These are phyloP conservation scores for Moniliophthora roreri DNA, from an alignment of 1,284 basidiomycete genomes.

Conservation along the genomic window DNA sequence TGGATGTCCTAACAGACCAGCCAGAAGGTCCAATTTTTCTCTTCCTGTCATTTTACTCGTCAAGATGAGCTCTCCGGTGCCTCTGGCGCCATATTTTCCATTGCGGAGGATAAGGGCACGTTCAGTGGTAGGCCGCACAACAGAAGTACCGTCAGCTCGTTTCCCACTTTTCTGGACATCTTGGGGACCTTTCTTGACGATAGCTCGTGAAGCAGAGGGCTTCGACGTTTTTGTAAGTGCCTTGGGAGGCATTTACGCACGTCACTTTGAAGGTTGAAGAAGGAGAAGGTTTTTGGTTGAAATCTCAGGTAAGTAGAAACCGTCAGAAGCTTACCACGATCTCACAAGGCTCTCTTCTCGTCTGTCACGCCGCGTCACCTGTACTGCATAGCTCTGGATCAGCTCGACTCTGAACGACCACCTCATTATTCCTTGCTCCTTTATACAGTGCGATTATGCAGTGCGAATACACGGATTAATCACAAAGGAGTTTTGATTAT, in stretches of 20 bases:
- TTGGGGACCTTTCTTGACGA: constrained; percentile 35
- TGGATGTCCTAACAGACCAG: constrained; percentile 44
- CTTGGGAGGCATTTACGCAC: constrained; percentile 19
- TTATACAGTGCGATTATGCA: too few relatives aligned
- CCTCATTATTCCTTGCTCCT: too few relatives aligned
- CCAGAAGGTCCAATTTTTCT: constrained; percentile 76
- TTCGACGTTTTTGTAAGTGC: constrained; percentile 10
- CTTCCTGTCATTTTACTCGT: constrained; percentile 62
- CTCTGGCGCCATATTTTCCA: constrained; percentile 67
- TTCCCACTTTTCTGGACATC: constrained; percentile 34
- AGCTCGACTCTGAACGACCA: too few relatives aligned
- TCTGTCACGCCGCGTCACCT: too few relatives aligned
- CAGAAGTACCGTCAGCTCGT: constrained; percentile 37
- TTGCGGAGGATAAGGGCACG: constrained; percentile 73
- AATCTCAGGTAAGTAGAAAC: too few relatives aligned
- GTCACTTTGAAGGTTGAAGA: neutral
- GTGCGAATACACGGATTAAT: too few relatives aligned
- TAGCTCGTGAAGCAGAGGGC: constrained; percentile 37
- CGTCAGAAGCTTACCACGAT: too few relatives aligned
- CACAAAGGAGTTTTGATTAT: too few relatives aligned
- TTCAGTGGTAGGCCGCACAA: constrained; percentile 59
- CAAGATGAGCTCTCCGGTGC: constrained; percentile 63
- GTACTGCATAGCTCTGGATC: too few relatives aligned
- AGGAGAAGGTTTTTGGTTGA: neutral
- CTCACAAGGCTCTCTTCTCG: too few relatives aligned